Evolutionary conservation across 129 eudicot genomes (phyloP), one percentile per base, ranked within the genome.

Genomic region (Arctium lappa): DNA sequence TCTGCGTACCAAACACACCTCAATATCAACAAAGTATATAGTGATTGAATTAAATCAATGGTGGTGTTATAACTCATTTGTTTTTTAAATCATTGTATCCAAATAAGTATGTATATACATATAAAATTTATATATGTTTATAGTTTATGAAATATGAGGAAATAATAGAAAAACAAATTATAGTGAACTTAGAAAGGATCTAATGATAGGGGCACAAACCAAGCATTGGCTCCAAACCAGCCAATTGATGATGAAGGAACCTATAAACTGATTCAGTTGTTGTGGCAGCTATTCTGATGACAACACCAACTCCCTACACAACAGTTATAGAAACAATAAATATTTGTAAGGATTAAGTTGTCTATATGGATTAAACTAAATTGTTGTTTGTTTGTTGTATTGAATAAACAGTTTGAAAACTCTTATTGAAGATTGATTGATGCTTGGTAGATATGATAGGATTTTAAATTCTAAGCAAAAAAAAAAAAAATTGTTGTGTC

Each of bases 201-300:
- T 85, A 91, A 65, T 53, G 73, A 80, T 95, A 95, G 13, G 98
- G 99, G 34, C 91, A 56, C 48, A 82, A 87, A 66, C 99, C 99
- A 85, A 95, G 85, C 79, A 90, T 66, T 56, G 92, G 85, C 86
- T 95, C 99, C 92, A 93, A 53, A 79, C 89, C 72, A 40, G 93
- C 88, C 89, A 95, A 87, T 46, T 93, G 91, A 85, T 85, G 84
- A 16, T 80, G 94, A 84, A 95, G 86, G 79, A 95, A 95, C 76
- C 53, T 89, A 84, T 95, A 90, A 44, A 95, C 94, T 12, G 97
- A 88, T 86, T 95, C 99, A 18, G 99, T 95, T 75, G 95, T 91
- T 86, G 75, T 88, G 72, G 99, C 92, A 48, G 98, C 97, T 81
- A 95, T 84, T 74, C 99, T 86, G 22, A 93, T 68, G 12, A 93